Evolutionary conservation across 169 alveolate species (phyloP), one percentile per base, ranked within the genome.

Genomic region (Cryptosporidium sp.): DNA sequence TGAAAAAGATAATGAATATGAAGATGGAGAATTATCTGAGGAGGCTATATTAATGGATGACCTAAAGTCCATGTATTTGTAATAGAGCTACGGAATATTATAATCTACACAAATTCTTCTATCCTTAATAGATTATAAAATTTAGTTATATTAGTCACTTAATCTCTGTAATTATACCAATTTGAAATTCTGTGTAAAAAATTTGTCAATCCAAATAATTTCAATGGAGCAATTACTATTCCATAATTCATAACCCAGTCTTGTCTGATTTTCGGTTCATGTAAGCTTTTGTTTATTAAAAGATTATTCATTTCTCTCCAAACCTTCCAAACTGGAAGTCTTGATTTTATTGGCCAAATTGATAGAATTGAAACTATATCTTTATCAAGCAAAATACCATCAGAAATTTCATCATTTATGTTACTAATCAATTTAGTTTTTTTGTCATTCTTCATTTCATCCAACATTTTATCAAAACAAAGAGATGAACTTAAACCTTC

Each of bases 1-100:
- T 16, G 48, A 33, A 6, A 58, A 21, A 26, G 48, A 8, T 8
- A 39, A 62, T 31, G 56, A 52, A 14, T 51, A 44, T 12, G 89
- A 80, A 48, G 89, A 80, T 23, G 89, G 89, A 45, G 67, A 42
- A 31, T 65, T 80, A 33, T n/a, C 89, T 58, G 80, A 60, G 53
- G 75, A 62, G 44, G 45, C 75, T 29, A 80, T 80, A 21, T 31
- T 80, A 44, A 44, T 26, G 42, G 89, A 80, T 14, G 89, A 80
- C 62, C 48, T 80, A 18, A 37, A 67, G 21, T 48, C 42, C 37
- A 80, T 65, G 73, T 16, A 39, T 70, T 39, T 45, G 52, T 37
- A 21, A 61, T 6, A 2, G 42, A 31, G 18, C 6, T 4, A 37
- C 8, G 26, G 12, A 3, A 2, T 31, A 16, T n/a, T 8, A 52